Percentiles rank a stretch among this genome's conserved stretches.
Conservation (phyloP, 2,329 filamentous ascomycete genomes). For the Triangularia verruculosa region DNA sequence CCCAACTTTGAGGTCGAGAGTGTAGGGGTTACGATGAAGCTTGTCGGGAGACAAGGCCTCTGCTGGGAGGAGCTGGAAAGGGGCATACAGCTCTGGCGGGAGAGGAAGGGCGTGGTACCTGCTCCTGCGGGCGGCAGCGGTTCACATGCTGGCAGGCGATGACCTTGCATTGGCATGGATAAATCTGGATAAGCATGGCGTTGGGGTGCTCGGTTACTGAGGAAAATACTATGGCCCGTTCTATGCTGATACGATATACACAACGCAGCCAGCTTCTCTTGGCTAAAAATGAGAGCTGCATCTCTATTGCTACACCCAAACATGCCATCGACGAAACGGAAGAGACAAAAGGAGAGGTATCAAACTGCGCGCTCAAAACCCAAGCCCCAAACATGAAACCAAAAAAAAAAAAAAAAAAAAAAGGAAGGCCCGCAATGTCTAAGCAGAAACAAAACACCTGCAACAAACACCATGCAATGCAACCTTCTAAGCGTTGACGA, state of each 20-base stretch:
- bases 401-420: background rate
- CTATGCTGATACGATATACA: background rate
- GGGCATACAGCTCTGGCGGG: slow-evolving; percentile 79
- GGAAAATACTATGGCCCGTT: background rate
- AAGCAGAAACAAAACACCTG: background rate
- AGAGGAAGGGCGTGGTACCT: slow-evolving; percentile 51
- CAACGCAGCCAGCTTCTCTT: background rate
- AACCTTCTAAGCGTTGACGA: slow-evolving; percentile 2
- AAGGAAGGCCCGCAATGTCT: background rate
- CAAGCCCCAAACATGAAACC: background rate
- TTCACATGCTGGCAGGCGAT: background rate
- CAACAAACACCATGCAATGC: background rate
- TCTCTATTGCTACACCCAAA: background rate
- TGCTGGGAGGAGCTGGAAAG: slow-evolving; percentile 72
- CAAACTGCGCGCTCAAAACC: background rate
- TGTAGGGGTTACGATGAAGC: slow-evolving; percentile 78
- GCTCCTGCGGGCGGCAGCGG: background rate
- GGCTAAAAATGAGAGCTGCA: background rate
- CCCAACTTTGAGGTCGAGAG: slow-evolving; percentile 78
- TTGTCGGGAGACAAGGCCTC: slow-evolving; percentile 73
- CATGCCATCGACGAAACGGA: background rate
- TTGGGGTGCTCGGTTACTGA: background rate
- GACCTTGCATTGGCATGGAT: background rate
- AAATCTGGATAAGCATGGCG: background rate
- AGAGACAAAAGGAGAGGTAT: background rate